Evolutionary conservation across 768 basidiomycete genomes (phyloP), one percentile per base, ranked within the genome.

Genomic region (Mycena floridula): DNA sequence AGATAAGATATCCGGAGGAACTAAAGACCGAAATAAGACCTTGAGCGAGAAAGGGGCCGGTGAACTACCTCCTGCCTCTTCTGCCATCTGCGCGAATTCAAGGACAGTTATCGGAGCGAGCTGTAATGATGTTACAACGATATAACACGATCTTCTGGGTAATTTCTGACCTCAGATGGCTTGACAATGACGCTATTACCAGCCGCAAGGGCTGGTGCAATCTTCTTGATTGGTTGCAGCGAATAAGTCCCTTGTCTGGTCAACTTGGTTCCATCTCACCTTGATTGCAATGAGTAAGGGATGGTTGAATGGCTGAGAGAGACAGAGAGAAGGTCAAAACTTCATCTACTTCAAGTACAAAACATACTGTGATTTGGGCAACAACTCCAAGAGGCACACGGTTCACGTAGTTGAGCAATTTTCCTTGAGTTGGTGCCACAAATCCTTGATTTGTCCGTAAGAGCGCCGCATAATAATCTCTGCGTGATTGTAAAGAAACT

Each of bases 381-480:
- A 90, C 87, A n/a, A 91, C 89, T 9, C 90, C 90, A 1, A 93
- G 73, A 1, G 90, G 89, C 9, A 89, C 70, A 12, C 90, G 75
- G 40, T 79, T 75, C 5, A 92, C 82, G 59, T 87, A 83, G 55
- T 91, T 92, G 26, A 91, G 63, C 28, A 92, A 59, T 43, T 76
- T 79, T 0, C 90, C 90, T 53, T 89, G 83, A 0, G 86, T 87
- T 2, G 89, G 90, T 12, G 85, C 79, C 15, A 90, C 72, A 49
- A 79, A 82, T 5, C 65, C 72, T 57, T 82, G 79, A 36, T 77
- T 72, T 2, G 88, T 91, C 38, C 89, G 68, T 36, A 89, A 57
- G 3, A 91, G 59, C 1, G 88, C 84, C 21, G 84, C 76, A 52
- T 79, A 90, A 55, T 92, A 93, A 43, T 82, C 82, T 43, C 86